A percentile compares a stretch with the other conserved stretches of the same genome.
Conservation (phyloP, 2,329 filamentous ascomycete genomes). For the Penicillium sp. region DNA sequence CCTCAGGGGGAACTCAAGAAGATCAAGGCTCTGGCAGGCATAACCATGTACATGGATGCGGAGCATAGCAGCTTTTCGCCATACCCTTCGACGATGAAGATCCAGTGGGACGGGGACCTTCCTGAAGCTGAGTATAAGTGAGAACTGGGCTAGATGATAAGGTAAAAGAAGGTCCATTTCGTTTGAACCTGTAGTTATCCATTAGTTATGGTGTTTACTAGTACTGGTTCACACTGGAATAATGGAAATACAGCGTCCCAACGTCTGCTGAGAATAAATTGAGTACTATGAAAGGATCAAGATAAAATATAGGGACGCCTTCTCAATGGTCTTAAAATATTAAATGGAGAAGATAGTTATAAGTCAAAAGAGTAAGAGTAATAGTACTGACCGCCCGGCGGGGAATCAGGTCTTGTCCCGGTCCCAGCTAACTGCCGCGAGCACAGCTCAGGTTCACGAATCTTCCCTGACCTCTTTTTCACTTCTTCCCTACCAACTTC, state of each 20-base stretch:
- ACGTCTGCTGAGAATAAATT: too few species aligned
- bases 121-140: slow-evolving; percentile 2
- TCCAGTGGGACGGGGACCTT: slow-evolving; percentile 41
- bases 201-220: not conserved
- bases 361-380: too few species aligned
- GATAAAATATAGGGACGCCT: not conserved
- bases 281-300: not conserved
- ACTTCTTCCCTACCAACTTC: slow-evolving; percentile 8
- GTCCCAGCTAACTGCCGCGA: slow-evolving; percentile 17
- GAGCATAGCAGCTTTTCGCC: slow-evolving; percentile 42
- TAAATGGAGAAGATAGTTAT: too few species aligned
- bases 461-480: slow-evolving; percentile 15
- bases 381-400: slow-evolving; percentile 20
- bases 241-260: not conserved
- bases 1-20: slow-evolving; percentile 40
- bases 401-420: slow-evolving; percentile 15
- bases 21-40: slow-evolving; percentile 35
- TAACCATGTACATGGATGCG: slow-evolving; percentile 43
- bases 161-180: not conserved
- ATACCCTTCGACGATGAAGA: slow-evolving; percentile 43
- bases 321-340: too few species aligned
- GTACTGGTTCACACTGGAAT: not conserved
- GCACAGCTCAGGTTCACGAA: slow-evolving; percentile 22
- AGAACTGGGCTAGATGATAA: not conserved
- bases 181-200: not conserved